These are phyloP conservation scores for Agaricus bisporus DNA, from an alignment of 768 basidiomycete species.

Conservation along the genomic window DNA sequence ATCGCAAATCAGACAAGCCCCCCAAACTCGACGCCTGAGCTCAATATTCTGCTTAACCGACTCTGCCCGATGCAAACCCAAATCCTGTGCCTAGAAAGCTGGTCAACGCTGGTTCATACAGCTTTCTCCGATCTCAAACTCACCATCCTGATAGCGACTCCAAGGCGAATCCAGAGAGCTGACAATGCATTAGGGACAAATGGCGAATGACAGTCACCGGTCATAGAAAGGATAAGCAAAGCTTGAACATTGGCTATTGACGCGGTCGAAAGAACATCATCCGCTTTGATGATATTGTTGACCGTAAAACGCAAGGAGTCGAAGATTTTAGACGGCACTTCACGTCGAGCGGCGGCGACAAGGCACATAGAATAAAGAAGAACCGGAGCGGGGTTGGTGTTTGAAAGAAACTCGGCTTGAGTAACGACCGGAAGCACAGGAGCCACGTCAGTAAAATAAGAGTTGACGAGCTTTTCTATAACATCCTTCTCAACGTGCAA, in stretches of 20 bases:
- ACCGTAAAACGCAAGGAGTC: constrained; percentile 85
- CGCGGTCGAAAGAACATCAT: constrained; percentile 87
- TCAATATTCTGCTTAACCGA: constrained; percentile 81
- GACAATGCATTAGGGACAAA: constrained; percentile 83
- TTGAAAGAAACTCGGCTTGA: constrained; percentile 79
- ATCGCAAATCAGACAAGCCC: constrained; percentile 89
- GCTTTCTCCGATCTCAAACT: constrained; percentile 19
- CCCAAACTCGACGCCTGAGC: constrained; percentile 87
- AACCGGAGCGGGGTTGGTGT: constrained; percentile 67
- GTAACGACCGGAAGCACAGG: constrained; percentile 89
- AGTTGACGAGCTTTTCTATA: constrained; percentile 80
- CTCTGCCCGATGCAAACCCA: constrained; percentile 92
- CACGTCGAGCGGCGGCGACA: constrained; percentile 80
- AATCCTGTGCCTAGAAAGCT: constrained; percentile 77
- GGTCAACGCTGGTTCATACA: constrained; percentile 3
- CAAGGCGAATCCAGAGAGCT: constrained; percentile 79
- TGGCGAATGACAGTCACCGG: constrained; percentile 86
- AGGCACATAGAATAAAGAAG: constrained; percentile 93
- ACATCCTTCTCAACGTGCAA: constrained; percentile 71
- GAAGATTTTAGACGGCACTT: constrained; percentile 81
- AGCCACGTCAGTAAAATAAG: constrained; percentile 85
- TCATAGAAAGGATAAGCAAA: constrained; percentile 79
- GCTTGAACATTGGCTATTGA: constrained; percentile 85
- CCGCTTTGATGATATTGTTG: constrained; percentile 79
- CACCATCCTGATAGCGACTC: constrained; percentile 91